Conservation (phyloP, 73 alveolate species). For the Stentor coeruleus region DNA sequence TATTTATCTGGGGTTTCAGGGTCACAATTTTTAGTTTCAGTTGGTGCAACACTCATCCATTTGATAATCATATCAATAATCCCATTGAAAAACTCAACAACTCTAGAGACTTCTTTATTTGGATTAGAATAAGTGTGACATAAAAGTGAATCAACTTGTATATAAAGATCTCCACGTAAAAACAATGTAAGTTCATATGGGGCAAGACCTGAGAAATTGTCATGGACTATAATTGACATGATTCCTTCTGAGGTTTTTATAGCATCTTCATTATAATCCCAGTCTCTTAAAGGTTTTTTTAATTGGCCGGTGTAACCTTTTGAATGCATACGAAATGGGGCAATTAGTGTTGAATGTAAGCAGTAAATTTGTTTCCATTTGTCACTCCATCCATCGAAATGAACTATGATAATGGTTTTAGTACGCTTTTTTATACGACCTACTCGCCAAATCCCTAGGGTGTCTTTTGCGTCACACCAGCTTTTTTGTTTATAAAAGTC, state of each 20-base stretch:
- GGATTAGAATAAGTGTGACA: background rate
- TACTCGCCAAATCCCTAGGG: conserved; percentile 27
- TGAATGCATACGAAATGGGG: conserved; percentile 27
- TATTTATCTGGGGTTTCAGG: background rate
- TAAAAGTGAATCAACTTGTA: background rate
- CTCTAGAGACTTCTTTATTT: background rate
- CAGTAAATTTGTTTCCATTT: conserved; percentile 20
- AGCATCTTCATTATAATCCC: background rate
- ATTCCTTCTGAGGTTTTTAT: background rate
- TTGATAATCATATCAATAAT: background rate
- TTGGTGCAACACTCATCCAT: conserved; percentile 3
- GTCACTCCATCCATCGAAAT: conserved; percentile 36
- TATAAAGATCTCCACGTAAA: conserved; percentile 6
- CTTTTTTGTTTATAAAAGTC: conserved; percentile 4
- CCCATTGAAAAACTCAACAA: background rate
- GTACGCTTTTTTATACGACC: conserved; percentile 20
- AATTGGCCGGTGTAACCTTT: conserved; percentile 21
- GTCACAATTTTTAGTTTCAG: background rate
- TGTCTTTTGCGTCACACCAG: conserved; percentile 31
- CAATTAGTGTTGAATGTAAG: conserved; percentile 20
- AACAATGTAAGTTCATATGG: background rate
- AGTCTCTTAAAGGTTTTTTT: conserved; percentile 12
- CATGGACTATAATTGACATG: background rate
- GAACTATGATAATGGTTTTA: background rate
- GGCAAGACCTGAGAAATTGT: background rate